Base-by-base conservation (phyloP, 305 asterid genomes). In the Plantago lanceolata region DNA sequence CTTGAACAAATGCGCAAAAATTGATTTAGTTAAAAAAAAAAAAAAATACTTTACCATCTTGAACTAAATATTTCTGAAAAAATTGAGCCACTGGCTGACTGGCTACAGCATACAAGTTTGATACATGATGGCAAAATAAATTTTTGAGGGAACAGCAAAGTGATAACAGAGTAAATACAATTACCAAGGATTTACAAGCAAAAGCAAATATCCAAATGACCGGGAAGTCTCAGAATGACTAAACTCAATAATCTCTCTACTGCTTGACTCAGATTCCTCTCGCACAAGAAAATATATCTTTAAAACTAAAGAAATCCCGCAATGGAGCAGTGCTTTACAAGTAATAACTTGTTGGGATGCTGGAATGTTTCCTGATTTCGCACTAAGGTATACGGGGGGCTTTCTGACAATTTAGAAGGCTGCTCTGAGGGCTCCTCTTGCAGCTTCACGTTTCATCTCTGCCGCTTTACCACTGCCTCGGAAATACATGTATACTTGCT, bases 381-480 rank as follows among this genome's bases (percentile, higher is more conserved):
- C 15, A 52, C 58, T 26, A 52, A 52, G 33, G 26, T 28, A 13
- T 4, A 17, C 12, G 31, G 60, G 60, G 50, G 60, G 24, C 59
- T 31, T 14, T 28, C 17, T 8, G 48, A 49, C 44, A 12, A 31
- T 6, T 84, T 80, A 92, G 47, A 82, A 52, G 53, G 95, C 92
- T 65, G 95, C 90, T 83, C 93, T 79, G 78, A 89, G 26, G 18
- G 98, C 88, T 28, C 88, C 81, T 62, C 92, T 76, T 21, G 96
- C 92, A 71, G 96, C 98, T 57, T 89, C 90, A 0, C 87, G 87
- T 80, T 78, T 86, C 85, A 89, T 85, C 82, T 92, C 93, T 59
- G 90, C 88, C 9, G 94, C 94, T 80, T 92, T 92, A 51, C 98
- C 98, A 58, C 97, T 92, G 74, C 98, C 98, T 63, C 97, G 83